phyloP scores from a whole-genome alignment of 23 red algal genomes.

The Gracilaria vermiculophylla region DNA sequence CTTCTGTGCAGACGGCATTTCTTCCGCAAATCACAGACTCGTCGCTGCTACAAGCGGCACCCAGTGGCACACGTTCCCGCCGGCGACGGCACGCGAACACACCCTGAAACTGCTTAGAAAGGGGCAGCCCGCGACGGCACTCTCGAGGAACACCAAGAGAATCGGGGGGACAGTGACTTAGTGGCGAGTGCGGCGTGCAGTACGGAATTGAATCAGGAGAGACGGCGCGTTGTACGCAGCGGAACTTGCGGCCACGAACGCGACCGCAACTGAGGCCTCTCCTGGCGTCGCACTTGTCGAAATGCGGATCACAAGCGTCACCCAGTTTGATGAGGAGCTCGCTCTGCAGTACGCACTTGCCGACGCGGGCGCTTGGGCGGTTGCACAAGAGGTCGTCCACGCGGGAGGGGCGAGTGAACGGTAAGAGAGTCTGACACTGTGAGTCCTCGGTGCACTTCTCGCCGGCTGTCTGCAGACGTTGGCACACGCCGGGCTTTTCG shows the following conservation, averaged over 20 bases:
- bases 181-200: neutral
- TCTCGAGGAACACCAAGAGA: neutral
- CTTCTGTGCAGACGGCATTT: neutral
- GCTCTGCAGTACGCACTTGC: neutral
- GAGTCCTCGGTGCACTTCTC: neutral
- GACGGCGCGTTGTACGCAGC: neutral
- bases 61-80: neutral
- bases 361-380: neutral
- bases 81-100: neutral
- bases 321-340: neutral
- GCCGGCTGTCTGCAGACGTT: neutral
- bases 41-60: neutral
- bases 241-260: neutral
- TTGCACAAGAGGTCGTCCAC: neutral
- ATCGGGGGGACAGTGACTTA: conserved; percentile 5
- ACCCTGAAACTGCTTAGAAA: neutral
- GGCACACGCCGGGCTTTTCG: neutral
- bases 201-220: neutral
- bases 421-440: neutral
- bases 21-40: neutral
- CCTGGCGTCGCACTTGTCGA: neutral
- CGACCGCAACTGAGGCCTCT: neutral
- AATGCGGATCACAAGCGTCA: neutral
- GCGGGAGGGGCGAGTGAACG: neutral
- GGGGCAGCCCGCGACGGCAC: neutral